Evolutionary conservation across 2,329 filamentous ascomycete species (phyloP), one percentile per base, ranked within the genome.

Genomic region (Pyrenophora seminiperda): DNA sequence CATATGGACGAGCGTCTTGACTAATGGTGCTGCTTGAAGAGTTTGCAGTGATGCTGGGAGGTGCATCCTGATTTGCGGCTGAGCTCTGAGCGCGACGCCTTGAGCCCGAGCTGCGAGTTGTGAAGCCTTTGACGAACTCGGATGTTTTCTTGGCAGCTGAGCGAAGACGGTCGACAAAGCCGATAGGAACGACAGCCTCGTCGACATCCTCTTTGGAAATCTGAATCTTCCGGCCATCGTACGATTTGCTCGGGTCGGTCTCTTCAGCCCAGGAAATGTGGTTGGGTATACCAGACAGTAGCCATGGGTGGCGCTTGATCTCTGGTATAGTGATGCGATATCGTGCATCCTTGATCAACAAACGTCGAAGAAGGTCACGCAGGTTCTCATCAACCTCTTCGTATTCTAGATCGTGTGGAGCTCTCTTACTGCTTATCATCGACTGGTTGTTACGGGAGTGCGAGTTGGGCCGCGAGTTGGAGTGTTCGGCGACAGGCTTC

Each of bases 251-350:
- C 2, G 92, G 91, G 65, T 97, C 93, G 1, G 92, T 96, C 56
- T 96, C 91, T 62, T 96, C 91, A n/a, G 97, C 83, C 94, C 94
- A 99, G 7, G 81, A 80, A 24, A 84, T 77, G 30, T 87, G 83
- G 61, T 96, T 87, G 27, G 83, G 77, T 37, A 97, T 83, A 56
- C 88, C 91, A 50, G 87, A 80, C 1, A 93, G 80, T 13, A 97
- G 88, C 94, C 94, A 99, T 4, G 88, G 87, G 68, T 99, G 94
- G 53, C 89, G 87, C 73, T 97, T 97, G 65, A 97, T 93, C 63
- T 97, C 93, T 53, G 87, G 86, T 42, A 99, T 79, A 6, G 90
- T 89, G 64, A 99, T 97, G 31, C 94, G 86, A 73, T 92, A 87
- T 22, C 89, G 82, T 1, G 93, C 92, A 66, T 97, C 91, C 75